Base-by-base conservation (phyloP, 345 rosid genomes). In the Erodium maritimum region DNA sequence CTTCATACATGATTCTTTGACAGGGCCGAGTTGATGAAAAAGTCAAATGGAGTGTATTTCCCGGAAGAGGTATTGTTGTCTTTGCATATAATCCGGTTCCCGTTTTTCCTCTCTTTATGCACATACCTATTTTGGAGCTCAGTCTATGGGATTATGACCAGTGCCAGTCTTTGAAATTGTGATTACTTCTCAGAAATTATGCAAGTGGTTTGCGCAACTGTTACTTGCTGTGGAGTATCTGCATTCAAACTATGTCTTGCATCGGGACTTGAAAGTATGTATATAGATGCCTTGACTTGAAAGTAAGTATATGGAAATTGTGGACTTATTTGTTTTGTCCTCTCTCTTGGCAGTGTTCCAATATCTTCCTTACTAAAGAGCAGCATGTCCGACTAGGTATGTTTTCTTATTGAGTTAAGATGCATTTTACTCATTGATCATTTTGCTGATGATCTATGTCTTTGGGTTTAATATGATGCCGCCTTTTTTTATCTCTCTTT, bases 21-120 rank as follows among this genome's bases (percentile, higher is more conserved):
- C 51, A 93, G 99, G 91, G 99, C 94, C 20, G 95, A 89, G 69
- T 67, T 93, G 72, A 93, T 93, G 96, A 93, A 89, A 78, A 89
- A 83, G 75, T 76, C 86, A 19, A 93, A 85, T 64, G 96, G 96
- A 21, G 85, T 79, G 23, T 67, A 83, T 74, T 89, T 93, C 59
- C 95, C 96, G 17, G 99, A 89, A 69, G 95, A 89, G 91, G 99
- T 86, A 70, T 42, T 62, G 64, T 45, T 23, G 46, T 20, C 17
- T 19, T 48, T 55, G 3, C 46, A 13, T 22, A 22, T 48, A 37
- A 19, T 61, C 9, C 22, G 29, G 51, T n/a, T 3, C 16, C 23
- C 23, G 24, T 60, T 25, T 33, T 17, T 25, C 42, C n/a, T 45
- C 52, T 13, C 53, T 46, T 37, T 17, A 19, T 46, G 13, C 19